A percentile compares a stretch with the other conserved stretches of the same genome.
These are phyloP conservation scores for Rhodotorula glutinis DNA, from an alignment of 1,284 basidiomycete species.

Conservation along the genomic window DNA sequence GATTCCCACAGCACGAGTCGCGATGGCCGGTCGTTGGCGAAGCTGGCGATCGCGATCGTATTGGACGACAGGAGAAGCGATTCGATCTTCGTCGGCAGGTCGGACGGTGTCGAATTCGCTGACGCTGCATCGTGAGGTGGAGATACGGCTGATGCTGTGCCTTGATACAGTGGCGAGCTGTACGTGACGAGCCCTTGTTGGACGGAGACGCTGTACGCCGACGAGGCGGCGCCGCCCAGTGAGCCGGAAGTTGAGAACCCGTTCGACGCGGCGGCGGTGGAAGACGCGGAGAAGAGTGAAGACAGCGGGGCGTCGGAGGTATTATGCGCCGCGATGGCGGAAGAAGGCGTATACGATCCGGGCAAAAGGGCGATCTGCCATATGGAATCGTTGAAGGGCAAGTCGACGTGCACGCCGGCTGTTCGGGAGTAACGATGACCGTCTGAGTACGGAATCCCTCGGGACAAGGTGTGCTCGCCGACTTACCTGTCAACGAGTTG, in stretches of 20 bases:
- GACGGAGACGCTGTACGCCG: constrained; percentile 22
- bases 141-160: constrained; percentile 12
- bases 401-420: constrained; percentile 23
- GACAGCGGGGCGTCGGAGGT: constrained; percentile 24
- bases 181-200: constrained; percentile 30
- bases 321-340: constrained; percentile 16
- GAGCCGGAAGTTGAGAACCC: constrained; percentile 34
- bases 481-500: constrained; percentile 31
- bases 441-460: neutral
- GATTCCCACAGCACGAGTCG: constrained; percentile 37
- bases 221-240: constrained; percentile 25
- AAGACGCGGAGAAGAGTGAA: constrained; percentile 1
- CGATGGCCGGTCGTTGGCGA: constrained; percentile 13
- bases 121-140: constrained; percentile 11
- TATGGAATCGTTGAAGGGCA: constrained; percentile 14
- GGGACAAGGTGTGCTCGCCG: neutral
- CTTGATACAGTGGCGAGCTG: constrained; percentile 34
- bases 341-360: constrained; percentile 37
- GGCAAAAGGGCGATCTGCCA: constrained; percentile 35
- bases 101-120: neutral
- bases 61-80: constrained; percentile 30
- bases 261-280: neutral
- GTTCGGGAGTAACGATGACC: neutral
- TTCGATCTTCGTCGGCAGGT: neutral
- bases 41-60: constrained; percentile 21